These are phyloP conservation scores for Erythrobasidium hasegawianum DNA, from an alignment of 1,284 basidiomycete species.

Conservation along the genomic window DNA sequence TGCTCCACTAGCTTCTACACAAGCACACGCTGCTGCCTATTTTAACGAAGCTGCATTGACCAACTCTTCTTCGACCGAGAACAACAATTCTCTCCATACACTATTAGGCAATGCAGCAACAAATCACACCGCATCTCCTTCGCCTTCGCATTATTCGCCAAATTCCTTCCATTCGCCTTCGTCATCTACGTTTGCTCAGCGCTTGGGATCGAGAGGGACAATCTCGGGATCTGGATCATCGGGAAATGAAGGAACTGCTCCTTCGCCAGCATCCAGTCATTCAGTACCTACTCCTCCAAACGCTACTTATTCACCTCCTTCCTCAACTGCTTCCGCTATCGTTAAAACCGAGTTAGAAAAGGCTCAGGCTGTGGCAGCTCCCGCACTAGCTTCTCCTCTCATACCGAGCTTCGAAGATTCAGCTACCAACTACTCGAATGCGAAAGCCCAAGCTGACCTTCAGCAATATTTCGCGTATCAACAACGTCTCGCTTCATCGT, in stretches of 20 bases:
- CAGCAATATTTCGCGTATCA: slow-evolving; percentile 30
- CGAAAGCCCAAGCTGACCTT: slow-evolving; percentile 24
- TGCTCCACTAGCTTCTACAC: not conserved
- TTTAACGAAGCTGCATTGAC: not conserved
- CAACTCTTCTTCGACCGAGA: not conserved
- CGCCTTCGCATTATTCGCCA: slow-evolving; percentile 12
- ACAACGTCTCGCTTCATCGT: slow-evolving; percentile 12
- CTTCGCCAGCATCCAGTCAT: slow-evolving; percentile 28
- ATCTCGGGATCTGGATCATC: not conserved
- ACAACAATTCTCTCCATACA: not conserved
- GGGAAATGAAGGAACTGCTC: slow-evolving; percentile 9
- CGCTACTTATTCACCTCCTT: slow-evolving; percentile 20
- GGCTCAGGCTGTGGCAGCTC: slow-evolving; percentile 7
- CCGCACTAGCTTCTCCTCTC: slow-evolving; percentile 8
- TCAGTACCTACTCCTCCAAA: slow-evolving; percentile 20
- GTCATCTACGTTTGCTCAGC: slow-evolving; percentile 6
- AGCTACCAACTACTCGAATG: too few species aligned
- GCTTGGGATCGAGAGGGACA: not conserved
- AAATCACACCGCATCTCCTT: not conserved
- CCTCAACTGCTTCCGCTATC: not conserved
- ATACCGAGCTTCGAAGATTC: slow-evolving; percentile 9
- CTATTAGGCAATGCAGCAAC: not conserved
- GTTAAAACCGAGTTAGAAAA: slow-evolving; percentile 3
- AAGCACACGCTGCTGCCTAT: not conserved
- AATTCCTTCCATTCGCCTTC: slow-evolving; percentile 17